Evolutionary conservation across 83 land plant genomes (phyloP), one percentile per base, ranked within the genome.

Genomic region (Diphasiastrum complanatum): DNA sequence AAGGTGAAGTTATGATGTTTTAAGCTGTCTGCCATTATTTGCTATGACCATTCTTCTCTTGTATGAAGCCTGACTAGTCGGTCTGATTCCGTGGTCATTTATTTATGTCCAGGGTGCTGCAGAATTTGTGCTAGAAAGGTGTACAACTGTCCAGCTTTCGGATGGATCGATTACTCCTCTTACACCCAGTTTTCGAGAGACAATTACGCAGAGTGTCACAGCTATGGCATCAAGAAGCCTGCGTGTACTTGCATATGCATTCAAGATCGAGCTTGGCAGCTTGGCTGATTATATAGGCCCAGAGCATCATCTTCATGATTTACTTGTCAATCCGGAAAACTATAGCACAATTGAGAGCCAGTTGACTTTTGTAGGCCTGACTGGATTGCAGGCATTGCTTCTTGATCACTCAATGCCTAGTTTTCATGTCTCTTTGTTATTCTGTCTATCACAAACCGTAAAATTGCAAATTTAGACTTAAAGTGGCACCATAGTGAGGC

Each of bases 51-150:
- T 48, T n/a, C 51, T 48, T 48, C 5, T 48, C 23, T 16, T 52
- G 56, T 23, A 5, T 14, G 11, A 38, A 14, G 6, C 14, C 14
- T 38, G 6, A 14, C 41, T 38, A 6, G 41, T 38, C 6, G 6
- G 6, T 38, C 14, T 14, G 6, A 38, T 14, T 38, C 41, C 14
- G 2, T 6, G 60, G 14, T 56, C 4, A 12, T 5, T 16, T 40
- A 23, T 14, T 31, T 18, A 16, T 58, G 38, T 63, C 51, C 58
- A 72, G 75, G 75, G 75, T 25, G 75, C 75, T 48, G 75, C 70
- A 65, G 75, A 72, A 38, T 65, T 36, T 65, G 70, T 72, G 3
- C 56, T 72, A 32, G 75, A 72, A 61, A 65, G 75, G 30, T 65
- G 75, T 34, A 48, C 57, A 5, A 47, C 27, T 51, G 64, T 66